These are phyloP conservation scores for Aspergillus sp. DNA, from an alignment of 2,329 filamentous ascomycete genomes.

Conservation along the genomic window DNA sequence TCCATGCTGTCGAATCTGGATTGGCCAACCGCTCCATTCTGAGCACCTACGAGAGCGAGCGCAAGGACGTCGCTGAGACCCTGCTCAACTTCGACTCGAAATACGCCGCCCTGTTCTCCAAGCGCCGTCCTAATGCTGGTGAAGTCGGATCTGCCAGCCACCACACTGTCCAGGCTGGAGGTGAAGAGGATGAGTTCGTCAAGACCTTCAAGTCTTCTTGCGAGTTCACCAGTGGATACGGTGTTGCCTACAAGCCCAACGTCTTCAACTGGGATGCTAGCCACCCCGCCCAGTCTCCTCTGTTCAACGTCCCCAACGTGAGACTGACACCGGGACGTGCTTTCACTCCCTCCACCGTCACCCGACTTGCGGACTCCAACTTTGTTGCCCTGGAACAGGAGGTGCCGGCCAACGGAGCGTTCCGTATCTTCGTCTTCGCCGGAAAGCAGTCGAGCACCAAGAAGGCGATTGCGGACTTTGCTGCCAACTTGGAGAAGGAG, in stretches of 20 bases:
- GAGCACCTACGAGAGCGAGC: conserved; percentile 80
- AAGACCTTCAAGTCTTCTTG: conserved; percentile 86
- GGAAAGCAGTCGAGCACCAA: conserved; percentile 59
- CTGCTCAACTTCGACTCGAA: conserved; percentile 81
- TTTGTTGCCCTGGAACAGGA: conserved; percentile 87
- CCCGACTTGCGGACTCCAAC: conserved; percentile 82
- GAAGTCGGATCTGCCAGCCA: conserved; percentile 65
- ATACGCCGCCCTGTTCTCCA: conserved; percentile 86
- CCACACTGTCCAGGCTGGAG: conserved; percentile 19
- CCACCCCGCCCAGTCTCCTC: conserved; percentile 65
- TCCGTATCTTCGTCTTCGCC: conserved; percentile 82
- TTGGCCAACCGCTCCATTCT: conserved; percentile 72
- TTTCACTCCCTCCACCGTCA: conserved; percentile 74
- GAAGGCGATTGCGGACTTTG: conserved; percentile 66
- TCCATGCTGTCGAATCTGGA: conserved; percentile 81
- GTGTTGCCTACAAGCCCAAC: conserved; percentile 80
- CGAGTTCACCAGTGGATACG: conserved; percentile 90
- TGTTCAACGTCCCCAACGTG: conserved; percentile 63
- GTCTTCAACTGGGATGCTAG: conserved; percentile 73
- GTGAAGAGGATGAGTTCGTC: conserved; percentile 66
- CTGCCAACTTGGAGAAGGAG: conserved; percentile 58
- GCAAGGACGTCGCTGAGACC: conserved; percentile 77
- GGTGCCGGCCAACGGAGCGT: conserved; percentile 81
- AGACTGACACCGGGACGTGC: conserved; percentile 70
- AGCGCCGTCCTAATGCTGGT: conserved; percentile 65